Conservation (phyloP, 2,329 filamentous ascomycete species). For the Talaromyces sp. region DNA sequence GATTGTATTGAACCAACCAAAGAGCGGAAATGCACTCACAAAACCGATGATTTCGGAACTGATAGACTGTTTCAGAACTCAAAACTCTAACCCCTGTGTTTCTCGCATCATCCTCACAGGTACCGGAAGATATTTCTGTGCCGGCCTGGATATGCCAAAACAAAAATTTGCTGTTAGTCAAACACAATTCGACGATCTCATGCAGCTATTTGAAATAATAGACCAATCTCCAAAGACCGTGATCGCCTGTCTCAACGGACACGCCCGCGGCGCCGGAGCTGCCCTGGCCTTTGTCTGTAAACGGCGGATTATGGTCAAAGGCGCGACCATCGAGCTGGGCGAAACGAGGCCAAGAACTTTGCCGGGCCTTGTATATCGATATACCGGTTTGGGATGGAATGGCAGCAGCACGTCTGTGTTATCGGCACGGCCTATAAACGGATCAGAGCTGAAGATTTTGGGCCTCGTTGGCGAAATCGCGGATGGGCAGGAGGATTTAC, state of each 20-base stretch:
- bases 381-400: conserved; percentile 36
- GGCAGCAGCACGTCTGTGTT: conserved; percentile 31
- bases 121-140: conserved; percentile 37
- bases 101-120: conserved; percentile 34
- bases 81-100: conserved; percentile 20
- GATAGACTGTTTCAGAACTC: conserved; percentile 21
- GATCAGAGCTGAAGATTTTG: conserved; percentile 20
- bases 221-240: conserved; percentile 38
- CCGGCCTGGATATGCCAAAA: conserved; percentile 35
- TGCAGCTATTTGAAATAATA: conserved; percentile 32
- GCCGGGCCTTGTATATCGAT: conserved; percentile 37
- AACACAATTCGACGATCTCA: conserved; percentile 16
- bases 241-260: conserved; percentile 39
- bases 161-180: conserved; percentile 16
- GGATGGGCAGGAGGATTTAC: conserved; percentile 8
- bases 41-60: conserved; percentile 30
- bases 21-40: conserved; percentile 39
- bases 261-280: conserved; percentile 41
- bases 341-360: conserved; percentile 38
- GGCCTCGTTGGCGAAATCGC: conserved; percentile 22
- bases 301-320: conserved; percentile 21
- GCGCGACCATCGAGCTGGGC: conserved; percentile 27
- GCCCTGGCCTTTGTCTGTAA: conserved; percentile 42
- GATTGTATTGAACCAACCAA: conserved; percentile 29
- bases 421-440: conserved; percentile 24